These are phyloP conservation scores for Bidens hawaiensis DNA, from an alignment of 140 eudicot genomes.

Conservation along the genomic window DNA sequence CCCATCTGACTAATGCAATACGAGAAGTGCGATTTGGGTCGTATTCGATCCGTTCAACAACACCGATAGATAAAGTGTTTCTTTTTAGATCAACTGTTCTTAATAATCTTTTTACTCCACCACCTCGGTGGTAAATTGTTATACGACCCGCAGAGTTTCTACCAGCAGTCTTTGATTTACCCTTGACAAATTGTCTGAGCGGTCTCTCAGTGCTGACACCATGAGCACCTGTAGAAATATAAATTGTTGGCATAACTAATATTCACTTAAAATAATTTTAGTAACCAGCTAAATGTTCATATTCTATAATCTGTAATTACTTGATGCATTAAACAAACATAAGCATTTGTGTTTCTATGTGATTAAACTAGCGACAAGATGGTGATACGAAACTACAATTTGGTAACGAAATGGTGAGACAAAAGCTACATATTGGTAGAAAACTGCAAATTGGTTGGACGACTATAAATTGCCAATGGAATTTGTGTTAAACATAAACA, in stretches of 20 bases:
- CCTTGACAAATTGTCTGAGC: conserved; percentile 31
- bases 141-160: conserved; percentile 47
- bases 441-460: not conserved
- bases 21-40: conserved; percentile 62
- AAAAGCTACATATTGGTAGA: not conserved
- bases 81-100: conserved; percentile 43
- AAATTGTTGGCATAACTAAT: not conserved
- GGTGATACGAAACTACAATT: not conserved
- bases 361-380: not conserved
- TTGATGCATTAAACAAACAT: not conserved
- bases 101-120: conserved; percentile 42
- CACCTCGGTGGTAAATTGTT: conserved; percentile 47
- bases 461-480: not conserved
- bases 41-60: conserved; percentile 56
- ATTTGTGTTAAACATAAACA: not conserved
- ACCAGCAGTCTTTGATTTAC: conserved; percentile 40
- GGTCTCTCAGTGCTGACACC: conserved; percentile 20
- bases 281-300: not conserved
- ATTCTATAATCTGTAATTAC: not conserved
- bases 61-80: conserved; percentile 42
- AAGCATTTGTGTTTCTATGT: not conserved
- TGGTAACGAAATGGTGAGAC: not conserved
- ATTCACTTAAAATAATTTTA: not conserved
- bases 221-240: conserved; percentile 24
- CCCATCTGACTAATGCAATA: conserved; percentile 61